Conservation (phyloP, 2,329 filamentous ascomycete genomes). For the Hypocreales sp. region DNA sequence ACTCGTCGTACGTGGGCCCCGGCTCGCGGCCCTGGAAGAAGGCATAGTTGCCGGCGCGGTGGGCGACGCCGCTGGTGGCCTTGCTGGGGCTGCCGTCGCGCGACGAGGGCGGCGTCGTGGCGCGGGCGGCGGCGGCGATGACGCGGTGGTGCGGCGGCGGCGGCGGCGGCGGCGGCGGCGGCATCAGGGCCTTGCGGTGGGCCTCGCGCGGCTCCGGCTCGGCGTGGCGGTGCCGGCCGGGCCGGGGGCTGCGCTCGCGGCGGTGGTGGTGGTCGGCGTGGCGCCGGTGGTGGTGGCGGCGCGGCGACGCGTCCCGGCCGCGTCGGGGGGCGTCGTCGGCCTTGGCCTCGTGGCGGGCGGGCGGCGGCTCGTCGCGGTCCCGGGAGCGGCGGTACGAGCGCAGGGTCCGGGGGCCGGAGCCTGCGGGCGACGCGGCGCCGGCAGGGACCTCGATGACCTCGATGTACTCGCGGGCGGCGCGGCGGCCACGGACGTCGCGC, state of each 20-base stretch:
- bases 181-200: neutral
- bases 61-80: too few species aligned
- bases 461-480: conserved; percentile 1
- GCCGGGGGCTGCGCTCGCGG: conserved; percentile 1
- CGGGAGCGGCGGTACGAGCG: neutral
- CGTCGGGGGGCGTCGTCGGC: neutral
- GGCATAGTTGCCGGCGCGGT: conserved; percentile 12
- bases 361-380: neutral
- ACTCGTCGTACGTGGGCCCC: conserved; percentile 10
- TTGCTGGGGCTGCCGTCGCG: conserved; percentile 2
- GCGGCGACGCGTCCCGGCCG: neutral
- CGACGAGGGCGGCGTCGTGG: neutral
- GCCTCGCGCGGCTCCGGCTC: neutral
- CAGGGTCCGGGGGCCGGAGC: neutral
- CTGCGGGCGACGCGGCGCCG: neutral
- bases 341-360: neutral
- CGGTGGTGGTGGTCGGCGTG: neutral
- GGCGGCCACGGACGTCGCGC: too few species aligned
- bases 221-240: neutral
- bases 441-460: conserved; percentile 2
- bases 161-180: too few species aligned
- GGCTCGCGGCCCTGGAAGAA: conserved; percentile 11
- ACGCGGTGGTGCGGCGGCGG: neutral
- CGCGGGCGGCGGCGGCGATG: neutral
- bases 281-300: neutral